Conservation (phyloP, 2,329 filamentous ascomycete species). For the Stagonosporopsis chrysanthemi region DNA sequence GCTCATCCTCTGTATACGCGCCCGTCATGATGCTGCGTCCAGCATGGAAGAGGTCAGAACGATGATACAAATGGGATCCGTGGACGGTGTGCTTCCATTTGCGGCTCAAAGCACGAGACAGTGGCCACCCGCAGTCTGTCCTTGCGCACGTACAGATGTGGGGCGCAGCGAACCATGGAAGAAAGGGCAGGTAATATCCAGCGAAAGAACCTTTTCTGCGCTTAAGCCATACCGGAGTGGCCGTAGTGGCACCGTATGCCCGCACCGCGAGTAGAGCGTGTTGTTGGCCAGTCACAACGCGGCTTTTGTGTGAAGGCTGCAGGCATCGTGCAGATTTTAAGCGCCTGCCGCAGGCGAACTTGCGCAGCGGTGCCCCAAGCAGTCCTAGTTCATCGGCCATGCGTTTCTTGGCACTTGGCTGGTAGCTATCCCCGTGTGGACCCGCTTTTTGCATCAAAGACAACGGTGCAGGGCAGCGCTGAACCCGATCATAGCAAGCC, state of each 20-base stretch:
- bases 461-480: conserved; percentile 22
- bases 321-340: conserved; percentile 28
- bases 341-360: conserved; percentile 28
- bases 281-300: conserved; percentile 29
- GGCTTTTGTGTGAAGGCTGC: conserved; percentile 24
- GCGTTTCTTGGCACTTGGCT: conserved; percentile 24
- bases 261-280: conserved; percentile 34
- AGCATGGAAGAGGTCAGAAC: neutral
- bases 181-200: conserved; percentile 31
- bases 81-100: conserved; percentile 4
- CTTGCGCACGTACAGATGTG: conserved; percentile 21
- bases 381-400: conserved; percentile 20
- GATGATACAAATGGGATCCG: neutral
- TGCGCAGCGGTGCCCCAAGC: conserved; percentile 23
- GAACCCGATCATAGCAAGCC: neutral
- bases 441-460: conserved; percentile 25
- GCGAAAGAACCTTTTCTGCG: conserved; percentile 35
- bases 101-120: conserved; percentile 20
- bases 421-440: conserved; percentile 25
- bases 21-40: conserved; percentile 2
- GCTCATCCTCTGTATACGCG: conserved; percentile 8
- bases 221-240: conserved; percentile 35
- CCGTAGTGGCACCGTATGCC: conserved; percentile 26
- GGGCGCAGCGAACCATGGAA: conserved; percentile 22
- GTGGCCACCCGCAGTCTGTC: conserved; percentile 29